Evolutionary conservation across 2,329 filamentous ascomycete genomes (phyloP), one percentile per base, ranked within the genome.

Genomic region (Neonectria sp.): DNA sequence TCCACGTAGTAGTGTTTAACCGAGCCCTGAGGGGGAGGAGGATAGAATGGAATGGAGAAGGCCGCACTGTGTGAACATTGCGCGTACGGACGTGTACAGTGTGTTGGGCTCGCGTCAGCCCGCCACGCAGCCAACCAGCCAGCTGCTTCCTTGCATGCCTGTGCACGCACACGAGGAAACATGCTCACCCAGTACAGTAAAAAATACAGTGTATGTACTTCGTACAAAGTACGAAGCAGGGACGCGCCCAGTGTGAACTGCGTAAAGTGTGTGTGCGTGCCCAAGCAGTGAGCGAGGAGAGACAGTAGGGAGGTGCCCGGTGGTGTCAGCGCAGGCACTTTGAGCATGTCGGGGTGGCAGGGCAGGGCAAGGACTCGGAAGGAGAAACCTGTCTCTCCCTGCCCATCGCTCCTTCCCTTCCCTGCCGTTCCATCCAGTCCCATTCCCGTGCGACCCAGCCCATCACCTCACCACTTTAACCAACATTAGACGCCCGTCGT

Each of bases 341-440:
- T 46, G 21, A 48, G 37, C 12, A 13, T 43, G 53, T 48, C 17
- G 13, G 40, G 33, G 43, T 17, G 55, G 40, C 55, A 58, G 55
- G 43, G 55, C 55, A 58, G 27, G 27, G 55, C 21, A 58, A n/a
- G 8, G 40, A 24, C 40, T 45, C n/a, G 17, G n/a, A 35, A 53
- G 31, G n/a, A 52, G 49, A 33, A 53, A 37, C 49, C 29, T 35
- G 49, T 24, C 56, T 24, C 56, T 49, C 40, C 37, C 56, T 46
- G 40, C n/a, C 57, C 13, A 13, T n/a, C 9, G 35, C 35, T 40
- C 37, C 29, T 25, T 21, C 13, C 45, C 55, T 64, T 56, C 63
- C 64, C 58, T 68, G 49, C 45, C 56, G 52, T 59, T 55, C 60
- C 60, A 57, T 65, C 49, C 56, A 37, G 29, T 25, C 46, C 31